Evolutionary conservation across 139 green algal genomes (phyloP).

Genomic region (Bryopsis sp.): DNA sequence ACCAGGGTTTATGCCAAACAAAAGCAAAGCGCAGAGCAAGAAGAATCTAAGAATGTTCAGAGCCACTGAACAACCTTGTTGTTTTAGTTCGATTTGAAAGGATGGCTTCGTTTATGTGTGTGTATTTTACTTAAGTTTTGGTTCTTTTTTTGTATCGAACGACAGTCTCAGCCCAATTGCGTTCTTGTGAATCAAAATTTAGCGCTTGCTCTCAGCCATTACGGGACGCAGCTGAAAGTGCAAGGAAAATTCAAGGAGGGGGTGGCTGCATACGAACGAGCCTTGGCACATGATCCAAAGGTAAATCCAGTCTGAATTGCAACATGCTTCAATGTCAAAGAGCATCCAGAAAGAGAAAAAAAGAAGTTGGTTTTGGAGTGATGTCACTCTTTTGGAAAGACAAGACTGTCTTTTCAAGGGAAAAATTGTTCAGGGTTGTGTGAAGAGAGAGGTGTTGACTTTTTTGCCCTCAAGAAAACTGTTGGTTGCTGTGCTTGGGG

Average conservation of each 20-base stretch:
- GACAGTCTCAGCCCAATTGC: neutral
- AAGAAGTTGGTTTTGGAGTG: neutral
- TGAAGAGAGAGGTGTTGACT: neutral
- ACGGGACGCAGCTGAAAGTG: slow-evolving; percentile 56
- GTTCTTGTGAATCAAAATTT: slow-evolving; percentile 59
- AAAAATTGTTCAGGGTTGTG: neutral
- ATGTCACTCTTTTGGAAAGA: slow-evolving; percentile 4
- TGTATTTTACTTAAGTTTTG: neutral
- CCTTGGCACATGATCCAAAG: slow-evolving; percentile 43
- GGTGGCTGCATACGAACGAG: slow-evolving; percentile 53
- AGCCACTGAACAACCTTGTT: neutral
- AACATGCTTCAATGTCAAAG: neutral
- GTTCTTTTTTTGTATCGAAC: neutral
- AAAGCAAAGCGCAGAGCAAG: neutral
- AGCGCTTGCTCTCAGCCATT: slow-evolving; percentile 73
- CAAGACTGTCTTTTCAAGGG: slow-evolving; percentile 13
- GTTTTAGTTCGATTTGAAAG: neutral
- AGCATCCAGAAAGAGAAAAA: neutral
- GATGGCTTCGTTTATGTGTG: neutral
- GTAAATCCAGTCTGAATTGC: neutral
- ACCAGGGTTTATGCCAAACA: neutral
- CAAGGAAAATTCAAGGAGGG: slow-evolving; percentile 32
- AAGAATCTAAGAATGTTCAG: neutral
- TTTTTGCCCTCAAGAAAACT: neutral
- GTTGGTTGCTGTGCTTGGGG: neutral